These are phyloP conservation scores for Venturia asperata DNA, from an alignment of 2,329 filamentous ascomycete species.

Conservation along the genomic window DNA sequence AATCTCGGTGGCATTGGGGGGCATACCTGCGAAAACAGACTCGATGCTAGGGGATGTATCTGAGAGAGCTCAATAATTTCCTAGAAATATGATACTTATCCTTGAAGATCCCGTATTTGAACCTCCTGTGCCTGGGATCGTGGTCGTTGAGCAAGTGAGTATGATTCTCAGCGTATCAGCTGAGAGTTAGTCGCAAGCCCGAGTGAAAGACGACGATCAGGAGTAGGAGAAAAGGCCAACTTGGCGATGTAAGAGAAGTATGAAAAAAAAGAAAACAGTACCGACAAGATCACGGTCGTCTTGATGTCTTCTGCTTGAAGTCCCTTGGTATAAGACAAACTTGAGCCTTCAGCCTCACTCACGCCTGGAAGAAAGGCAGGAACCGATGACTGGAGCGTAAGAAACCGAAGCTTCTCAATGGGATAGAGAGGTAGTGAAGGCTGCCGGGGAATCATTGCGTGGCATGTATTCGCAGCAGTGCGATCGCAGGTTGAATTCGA, in stretches of 20 bases:
- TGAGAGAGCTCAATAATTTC: not conserved
- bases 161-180: not conserved
- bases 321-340: not conserved
- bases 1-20: not conserved
- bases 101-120: not conserved
- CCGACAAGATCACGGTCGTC: not conserved
- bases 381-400: not conserved
- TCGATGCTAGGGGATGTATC: not conserved
- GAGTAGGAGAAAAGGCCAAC: not conserved
- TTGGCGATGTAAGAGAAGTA: not conserved
- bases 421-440: not conserved
- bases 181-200: not conserved
- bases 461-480: not conserved
- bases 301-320: not conserved
- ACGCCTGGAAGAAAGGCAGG: not conserved
- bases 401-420: not conserved
- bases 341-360: not conserved
- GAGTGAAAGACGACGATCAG: not conserved
- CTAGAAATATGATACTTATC: not conserved
- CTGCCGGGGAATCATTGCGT: not conserved
- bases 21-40: not conserved
- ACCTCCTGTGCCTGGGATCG: not conserved
- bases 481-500: not conserved
- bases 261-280: not conserved
- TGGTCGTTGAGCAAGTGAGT: not conserved